These are phyloP conservation scores for Lepidopterella palustris DNA, from an alignment of 495 filamentous ascomycete species.

Conservation along the genomic window DNA sequence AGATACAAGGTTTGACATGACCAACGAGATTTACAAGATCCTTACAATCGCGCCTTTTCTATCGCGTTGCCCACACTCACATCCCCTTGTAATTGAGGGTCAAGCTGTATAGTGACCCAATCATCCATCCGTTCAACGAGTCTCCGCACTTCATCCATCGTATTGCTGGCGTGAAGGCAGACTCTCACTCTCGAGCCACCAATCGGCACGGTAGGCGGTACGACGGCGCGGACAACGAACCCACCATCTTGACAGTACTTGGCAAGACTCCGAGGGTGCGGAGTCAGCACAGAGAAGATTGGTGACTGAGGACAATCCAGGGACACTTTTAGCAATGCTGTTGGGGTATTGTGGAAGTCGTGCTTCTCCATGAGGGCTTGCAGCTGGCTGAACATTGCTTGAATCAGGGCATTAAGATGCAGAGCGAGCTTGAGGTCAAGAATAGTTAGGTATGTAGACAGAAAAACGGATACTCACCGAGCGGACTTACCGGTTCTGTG, in stretches of 20 bases:
- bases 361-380: background rate
- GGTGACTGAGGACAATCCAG: constrained; percentile 35
- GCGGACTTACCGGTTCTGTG: constrained; percentile 33
- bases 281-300: constrained; percentile 41
- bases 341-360: background rate
- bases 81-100: too few relatives aligned
- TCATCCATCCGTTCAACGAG: constrained; percentile 39
- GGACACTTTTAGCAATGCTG: constrained; percentile 10
- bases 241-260: constrained; percentile 44
- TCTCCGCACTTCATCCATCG: constrained; percentile 39
- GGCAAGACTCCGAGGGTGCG: constrained; percentile 45
- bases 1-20: too few relatives aligned
- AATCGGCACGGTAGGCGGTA: constrained; percentile 50
- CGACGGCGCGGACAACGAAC: constrained; percentile 49
- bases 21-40: too few relatives aligned
- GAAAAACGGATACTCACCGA: background rate
- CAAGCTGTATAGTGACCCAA: constrained; percentile 34
- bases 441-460: background rate
- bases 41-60: background rate
- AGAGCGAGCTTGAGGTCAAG: constrained; percentile 10
- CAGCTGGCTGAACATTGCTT: constrained; percentile 8
- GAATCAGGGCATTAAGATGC: constrained; percentile 13
- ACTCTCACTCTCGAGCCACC: constrained; percentile 48
- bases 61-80: background rate
- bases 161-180: constrained; percentile 51